Percentiles rank a stretch among this genome's conserved stretches.
Evolutionary conservation across 805 yeast species (phyloP).

Genomic region (Suhomyces faveliae): DNA sequence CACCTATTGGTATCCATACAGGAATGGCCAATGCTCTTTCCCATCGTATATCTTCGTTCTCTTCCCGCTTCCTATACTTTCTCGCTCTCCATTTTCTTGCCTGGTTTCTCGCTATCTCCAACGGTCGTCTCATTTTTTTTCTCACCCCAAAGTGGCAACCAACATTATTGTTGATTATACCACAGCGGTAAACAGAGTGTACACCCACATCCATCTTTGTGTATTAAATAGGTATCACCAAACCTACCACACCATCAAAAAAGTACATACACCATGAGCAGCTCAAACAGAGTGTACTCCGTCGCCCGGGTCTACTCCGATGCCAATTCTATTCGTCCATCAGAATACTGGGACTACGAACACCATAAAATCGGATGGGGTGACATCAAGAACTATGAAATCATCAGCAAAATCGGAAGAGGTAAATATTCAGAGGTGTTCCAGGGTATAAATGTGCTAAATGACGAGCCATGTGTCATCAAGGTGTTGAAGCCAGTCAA

Average conservation of each 20-base stretch:
- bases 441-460: slow-evolving; percentile 70
- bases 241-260: background rate
- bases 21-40: no score
- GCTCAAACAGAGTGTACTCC: slow-evolving; percentile 27
- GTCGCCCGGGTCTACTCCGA: slow-evolving; percentile 66
- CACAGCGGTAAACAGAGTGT: background rate
- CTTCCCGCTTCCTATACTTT: background rate
- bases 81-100: background rate
- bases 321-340: slow-evolving; percentile 64
- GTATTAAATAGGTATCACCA: background rate
- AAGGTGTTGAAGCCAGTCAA: slow-evolving; percentile 92
- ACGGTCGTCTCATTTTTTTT: background rate
- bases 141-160: background rate
- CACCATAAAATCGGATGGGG: slow-evolving; percentile 48
- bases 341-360: slow-evolving; percentile 85
- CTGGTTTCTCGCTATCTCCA: background rate
- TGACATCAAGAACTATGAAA: slow-evolving; percentile 58
- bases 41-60: background rate
- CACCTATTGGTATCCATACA: no score
- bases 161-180: background rate
- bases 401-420: slow-evolving; percentile 80
- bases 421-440: slow-evolving; percentile 97
- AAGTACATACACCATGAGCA: slow-evolving; percentile 21
- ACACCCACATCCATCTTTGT: background rate
- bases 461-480: slow-evolving; percentile 67